These are phyloP conservation scores for Penicillium freii DNA, from an alignment of 2,329 filamentous ascomycete species.

Conservation along the genomic window DNA sequence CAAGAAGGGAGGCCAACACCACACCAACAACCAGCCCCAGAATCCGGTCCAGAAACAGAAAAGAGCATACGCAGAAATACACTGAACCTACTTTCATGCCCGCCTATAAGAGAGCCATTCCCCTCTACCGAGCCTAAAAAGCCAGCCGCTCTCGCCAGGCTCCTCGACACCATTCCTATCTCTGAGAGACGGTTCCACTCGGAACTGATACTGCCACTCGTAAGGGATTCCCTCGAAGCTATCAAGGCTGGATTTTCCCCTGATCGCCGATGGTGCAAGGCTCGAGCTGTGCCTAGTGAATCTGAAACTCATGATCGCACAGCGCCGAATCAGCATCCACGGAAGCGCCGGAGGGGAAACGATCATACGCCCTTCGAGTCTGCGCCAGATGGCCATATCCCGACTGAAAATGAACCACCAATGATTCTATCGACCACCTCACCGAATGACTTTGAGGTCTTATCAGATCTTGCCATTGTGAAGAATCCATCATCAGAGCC, in stretches of 20 bases:
- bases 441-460: slow-evolving; percentile 30
- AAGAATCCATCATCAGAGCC: slow-evolving; percentile 31
- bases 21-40: background rate
- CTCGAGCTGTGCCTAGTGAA: slow-evolving; percentile 16
- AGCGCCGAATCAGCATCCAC: background rate
- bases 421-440: slow-evolving; percentile 34
- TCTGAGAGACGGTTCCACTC: slow-evolving; percentile 34
- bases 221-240: slow-evolving; percentile 41
- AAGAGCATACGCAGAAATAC: background rate
- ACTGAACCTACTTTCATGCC: slow-evolving; percentile 44
- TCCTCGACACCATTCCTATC: slow-evolving; percentile 37
- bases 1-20: slow-evolving; percentile 47
- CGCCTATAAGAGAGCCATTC: slow-evolving; percentile 49
- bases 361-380: background rate
- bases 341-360: background rate
- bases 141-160: slow-evolving; percentile 41
- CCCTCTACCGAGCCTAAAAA: slow-evolving; percentile 52
- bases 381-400: background rate
- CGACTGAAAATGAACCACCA: slow-evolving; percentile 21
- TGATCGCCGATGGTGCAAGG: slow-evolving; percentile 36
- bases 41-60: background rate
- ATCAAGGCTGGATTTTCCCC: slow-evolving; percentile 21
- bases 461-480: slow-evolving; percentile 28
- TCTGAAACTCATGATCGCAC: background rate
- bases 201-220: slow-evolving; percentile 28